Conservation (phyloP, 2,329 filamentous ascomycete species). For the Chalaropsis thielavioides region DNA sequence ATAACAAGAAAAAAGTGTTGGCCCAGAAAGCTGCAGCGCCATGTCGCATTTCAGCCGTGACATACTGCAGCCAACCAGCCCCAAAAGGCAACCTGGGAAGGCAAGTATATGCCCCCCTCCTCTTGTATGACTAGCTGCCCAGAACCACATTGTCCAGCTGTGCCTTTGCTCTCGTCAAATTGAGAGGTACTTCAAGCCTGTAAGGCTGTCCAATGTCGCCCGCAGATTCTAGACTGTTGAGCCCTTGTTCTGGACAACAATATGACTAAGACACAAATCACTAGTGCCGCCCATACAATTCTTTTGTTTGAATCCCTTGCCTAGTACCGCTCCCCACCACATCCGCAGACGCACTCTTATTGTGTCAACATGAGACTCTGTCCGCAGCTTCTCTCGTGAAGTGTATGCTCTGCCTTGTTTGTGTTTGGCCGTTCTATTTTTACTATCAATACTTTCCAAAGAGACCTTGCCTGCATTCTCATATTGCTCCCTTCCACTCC, state of each 20-base stretch:
- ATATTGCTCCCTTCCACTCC: background rate
- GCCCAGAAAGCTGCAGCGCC: too few species aligned
- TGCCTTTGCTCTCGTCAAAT: background rate
- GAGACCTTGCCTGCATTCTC: background rate
- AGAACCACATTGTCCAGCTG: background rate
- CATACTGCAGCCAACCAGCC: too few species aligned
- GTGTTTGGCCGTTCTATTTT: background rate
- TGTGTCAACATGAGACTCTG: background rate
- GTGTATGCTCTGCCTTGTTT: background rate
- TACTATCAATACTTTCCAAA: background rate
- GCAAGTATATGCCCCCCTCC: too few species aligned
- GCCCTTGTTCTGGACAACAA: background rate
- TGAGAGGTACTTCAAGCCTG: background rate
- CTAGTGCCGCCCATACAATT: constrained; percentile 3
- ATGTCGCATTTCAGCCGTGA: too few species aligned
- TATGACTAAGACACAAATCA: constrained; percentile 5
- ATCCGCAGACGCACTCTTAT: background rate
- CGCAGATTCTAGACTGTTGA: background rate
- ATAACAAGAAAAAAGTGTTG: too few species aligned
- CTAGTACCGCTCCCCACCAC: background rate
- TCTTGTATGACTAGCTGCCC: background rate
- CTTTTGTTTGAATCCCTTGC: constrained; percentile 1
- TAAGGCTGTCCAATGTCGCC: background rate
- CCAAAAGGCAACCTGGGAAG: too few species aligned
- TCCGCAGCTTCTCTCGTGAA: background rate